A percentile compares a stretch with the other conserved stretches of the same genome.
phyloP scores from a whole-genome alignment of 2,329 filamentous ascomycete species.

The Stemphylium beticola region DNA sequence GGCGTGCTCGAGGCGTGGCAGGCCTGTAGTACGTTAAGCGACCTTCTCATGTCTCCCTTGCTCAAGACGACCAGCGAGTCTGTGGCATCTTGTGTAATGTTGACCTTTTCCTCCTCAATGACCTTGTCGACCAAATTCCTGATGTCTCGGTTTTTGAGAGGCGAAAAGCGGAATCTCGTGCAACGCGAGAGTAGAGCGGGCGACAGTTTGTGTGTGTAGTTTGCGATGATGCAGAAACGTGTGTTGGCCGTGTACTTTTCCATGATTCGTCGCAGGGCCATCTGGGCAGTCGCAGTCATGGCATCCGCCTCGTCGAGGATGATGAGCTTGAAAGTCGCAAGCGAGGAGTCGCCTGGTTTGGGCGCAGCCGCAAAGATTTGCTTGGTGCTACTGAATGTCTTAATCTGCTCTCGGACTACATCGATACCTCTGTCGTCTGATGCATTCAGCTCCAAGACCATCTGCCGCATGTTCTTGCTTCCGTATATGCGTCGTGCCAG shows the following conservation, averaged over 20 bases:
- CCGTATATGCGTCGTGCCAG: constrained; percentile 94
- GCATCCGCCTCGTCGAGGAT: constrained; percentile 98
- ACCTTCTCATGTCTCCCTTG: constrained; percentile 94
- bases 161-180: constrained; percentile 93
- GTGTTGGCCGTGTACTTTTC: constrained; percentile 99
- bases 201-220: constrained; percentile 97
- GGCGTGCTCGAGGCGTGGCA: constrained; percentile 89
- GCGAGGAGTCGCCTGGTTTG: constrained; percentile 54
- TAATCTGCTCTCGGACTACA: constrained; percentile 95
- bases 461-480: constrained; percentile 89
- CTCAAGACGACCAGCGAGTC: constrained; percentile 85
- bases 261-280: constrained; percentile 97
- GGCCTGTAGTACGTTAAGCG: constrained; percentile 93
- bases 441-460: constrained; percentile 97
- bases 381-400: constrained; percentile 97
- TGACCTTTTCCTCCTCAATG: constrained; percentile 82
- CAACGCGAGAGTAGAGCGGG: constrained; percentile 91
- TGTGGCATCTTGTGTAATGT: constrained; percentile 79
- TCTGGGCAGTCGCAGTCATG: constrained; percentile 98
- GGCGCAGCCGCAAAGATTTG: constrained; percentile 84
- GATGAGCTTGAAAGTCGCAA: constrained; percentile 91
- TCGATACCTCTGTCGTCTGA: constrained; percentile 98
- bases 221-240: constrained; percentile 96
- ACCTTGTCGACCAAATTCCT: constrained; percentile 85
- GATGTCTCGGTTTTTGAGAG: constrained; percentile 88